Evolutionary conservation across 257 asterid genomes (phyloP).

Genomic region (Hygrophila difformis): DNA sequence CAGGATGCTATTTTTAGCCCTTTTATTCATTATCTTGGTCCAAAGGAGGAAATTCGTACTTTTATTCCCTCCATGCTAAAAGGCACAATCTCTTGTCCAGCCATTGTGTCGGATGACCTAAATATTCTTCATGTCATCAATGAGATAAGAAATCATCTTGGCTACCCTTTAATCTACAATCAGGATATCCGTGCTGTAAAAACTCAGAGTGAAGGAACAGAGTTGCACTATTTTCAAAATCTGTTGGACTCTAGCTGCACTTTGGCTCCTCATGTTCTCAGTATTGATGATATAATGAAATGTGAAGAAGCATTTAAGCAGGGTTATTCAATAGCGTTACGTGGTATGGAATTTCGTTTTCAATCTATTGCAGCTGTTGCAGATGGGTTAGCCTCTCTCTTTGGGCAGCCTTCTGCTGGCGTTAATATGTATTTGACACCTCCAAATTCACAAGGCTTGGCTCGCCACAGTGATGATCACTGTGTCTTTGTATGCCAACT

Average conservation of each 20-base stretch:
- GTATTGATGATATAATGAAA: slow-evolving; percentile 34
- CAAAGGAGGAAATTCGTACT: slow-evolving; percentile 28
- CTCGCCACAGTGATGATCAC: slow-evolving; percentile 79
- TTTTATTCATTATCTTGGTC: slow-evolving; percentile 33
- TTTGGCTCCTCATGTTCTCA: slow-evolving; percentile 23
- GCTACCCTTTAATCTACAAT: slow-evolving; percentile 49
- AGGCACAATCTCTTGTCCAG: slow-evolving; percentile 52
- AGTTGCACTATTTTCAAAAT: slow-evolving; percentile 46
- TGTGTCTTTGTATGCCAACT: slow-evolving; percentile 82
- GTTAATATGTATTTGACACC: slow-evolving; percentile 84
- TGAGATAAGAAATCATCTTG: slow-evolving; percentile 46
- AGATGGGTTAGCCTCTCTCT: slow-evolving; percentile 52
- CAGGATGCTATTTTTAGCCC: slow-evolving; percentile 29
- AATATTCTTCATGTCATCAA: slow-evolving; percentile 44
- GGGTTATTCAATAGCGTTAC: slow-evolving; percentile 72
- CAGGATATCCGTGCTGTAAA: slow-evolving; percentile 72
- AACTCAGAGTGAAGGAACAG: slow-evolving; percentile 31
- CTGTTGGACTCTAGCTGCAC: slow-evolving; percentile 21
- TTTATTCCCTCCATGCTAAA: slow-evolving; percentile 42
- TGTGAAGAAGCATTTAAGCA: slow-evolving; percentile 55
- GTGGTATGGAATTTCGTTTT: slow-evolving; percentile 66
- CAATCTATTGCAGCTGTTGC: slow-evolving; percentile 50
- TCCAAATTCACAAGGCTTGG: slow-evolving; percentile 66
- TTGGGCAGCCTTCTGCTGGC: slow-evolving; percentile 86
- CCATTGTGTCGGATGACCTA: slow-evolving; percentile 57